Evolutionary conservation across 1,139 yeast genomes (phyloP).

Genomic region (Yamadazyma dendronema): DNA sequence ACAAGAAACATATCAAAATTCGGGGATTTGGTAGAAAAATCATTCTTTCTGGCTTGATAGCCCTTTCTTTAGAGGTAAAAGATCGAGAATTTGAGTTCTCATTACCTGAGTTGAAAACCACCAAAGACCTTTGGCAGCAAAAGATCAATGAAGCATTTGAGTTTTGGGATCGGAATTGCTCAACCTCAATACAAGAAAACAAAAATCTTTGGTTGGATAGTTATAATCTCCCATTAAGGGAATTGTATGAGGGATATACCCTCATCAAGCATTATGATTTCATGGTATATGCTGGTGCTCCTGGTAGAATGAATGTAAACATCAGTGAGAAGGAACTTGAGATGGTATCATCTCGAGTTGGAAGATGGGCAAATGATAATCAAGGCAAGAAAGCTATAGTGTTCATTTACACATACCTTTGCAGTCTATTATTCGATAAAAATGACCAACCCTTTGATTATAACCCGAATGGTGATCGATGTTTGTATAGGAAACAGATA

Average conservation of each 20-base stretch:
- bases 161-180: slow-evolving; percentile 22
- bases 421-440: slow-evolving; percentile 45
- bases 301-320: slow-evolving; percentile 69
- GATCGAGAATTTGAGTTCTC: slow-evolving; percentile 17
- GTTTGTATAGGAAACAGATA: slow-evolving; percentile 42
- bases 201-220: slow-evolving; percentile 10
- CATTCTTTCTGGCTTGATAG: slow-evolving; percentile 65
- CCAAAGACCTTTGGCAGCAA: slow-evolving; percentile 70
- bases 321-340: slow-evolving; percentile 52
- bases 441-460: slow-evolving; percentile 27
- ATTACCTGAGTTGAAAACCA: slow-evolving; percentile 38
- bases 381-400: slow-evolving; percentile 24
- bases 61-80: slow-evolving; percentile 34
- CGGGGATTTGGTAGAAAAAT: slow-evolving; percentile 59
- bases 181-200: slow-evolving; percentile 10
- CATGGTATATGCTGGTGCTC: slow-evolving; percentile 74
- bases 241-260: slow-evolving; percentile 18
- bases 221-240: slow-evolving; percentile 18
- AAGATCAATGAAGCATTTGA: slow-evolving; percentile 61
- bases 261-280: slow-evolving; percentile 57
- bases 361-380: slow-evolving; percentile 41
- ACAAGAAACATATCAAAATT: slow-evolving; percentile 16
- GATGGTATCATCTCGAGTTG: slow-evolving; percentile 46
- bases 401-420: slow-evolving; percentile 54
- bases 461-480: slow-evolving; percentile 50